These are phyloP conservation scores for Kuraishia ogatae DNA, from an alignment of 805 yeast species.

Conservation along the genomic window DNA sequence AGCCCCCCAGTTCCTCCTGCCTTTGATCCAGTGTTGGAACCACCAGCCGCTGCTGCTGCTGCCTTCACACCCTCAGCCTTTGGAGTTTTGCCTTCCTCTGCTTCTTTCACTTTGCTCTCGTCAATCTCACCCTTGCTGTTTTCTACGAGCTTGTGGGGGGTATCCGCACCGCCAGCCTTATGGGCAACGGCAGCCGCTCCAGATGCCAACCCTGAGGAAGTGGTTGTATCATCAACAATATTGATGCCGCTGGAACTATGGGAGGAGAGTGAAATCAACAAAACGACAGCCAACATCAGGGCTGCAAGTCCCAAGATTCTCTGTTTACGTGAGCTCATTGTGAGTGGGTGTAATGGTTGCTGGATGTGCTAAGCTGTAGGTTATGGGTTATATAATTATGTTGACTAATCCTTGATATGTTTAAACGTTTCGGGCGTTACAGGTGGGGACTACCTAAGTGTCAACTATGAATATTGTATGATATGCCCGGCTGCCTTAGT, in stretches of 20 bases:
- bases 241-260: background rate
- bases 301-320: constrained; percentile 34
- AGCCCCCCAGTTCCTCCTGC: constrained; percentile 5
- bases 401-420: too few relatives aligned
- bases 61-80: background rate
- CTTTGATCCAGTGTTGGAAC: background rate
- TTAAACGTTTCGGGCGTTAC: too few relatives aligned
- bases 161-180: constrained; percentile 2
- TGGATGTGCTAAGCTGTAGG: background rate
- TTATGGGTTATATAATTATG: too few relatives aligned
- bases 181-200: background rate
- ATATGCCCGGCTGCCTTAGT: too few relatives aligned
- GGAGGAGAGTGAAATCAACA: constrained; percentile 23
- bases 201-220: background rate
- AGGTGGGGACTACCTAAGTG: too few relatives aligned
- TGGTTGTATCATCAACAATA: constrained; percentile 2
- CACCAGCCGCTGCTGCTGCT: background rate
- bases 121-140: constrained; percentile 28
- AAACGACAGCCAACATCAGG: constrained; percentile 25
- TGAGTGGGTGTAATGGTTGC: background rate
- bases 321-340: constrained; percentile 19
- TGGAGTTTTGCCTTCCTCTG: constrained; percentile 18
- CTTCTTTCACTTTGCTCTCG: constrained; percentile 29
- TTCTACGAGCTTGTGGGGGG: constrained; percentile 18
- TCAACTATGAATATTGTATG: too few relatives aligned